phyloP scores from a whole-genome alignment of 106 monocot genomes.

The Triglochin maritima region DNA sequence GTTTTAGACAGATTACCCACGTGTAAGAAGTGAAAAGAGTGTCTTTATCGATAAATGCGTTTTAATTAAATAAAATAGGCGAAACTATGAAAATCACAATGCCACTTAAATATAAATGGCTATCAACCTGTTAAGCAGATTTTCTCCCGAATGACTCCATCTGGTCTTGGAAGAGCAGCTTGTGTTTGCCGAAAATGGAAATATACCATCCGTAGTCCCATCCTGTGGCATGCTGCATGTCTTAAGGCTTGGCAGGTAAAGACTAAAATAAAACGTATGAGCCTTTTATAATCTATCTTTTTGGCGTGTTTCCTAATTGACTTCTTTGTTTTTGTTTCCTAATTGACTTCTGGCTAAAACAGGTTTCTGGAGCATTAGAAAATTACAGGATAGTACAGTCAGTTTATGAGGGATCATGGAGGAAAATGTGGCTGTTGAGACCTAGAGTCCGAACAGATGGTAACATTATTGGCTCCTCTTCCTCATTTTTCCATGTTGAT shows the following conservation, averaged over 20 bases:
- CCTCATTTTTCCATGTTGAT: background rate
- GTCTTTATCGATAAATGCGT: no score
- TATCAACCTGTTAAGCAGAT: conserved; percentile 27
- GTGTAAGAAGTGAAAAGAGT: no score
- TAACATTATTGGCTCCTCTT: conserved; percentile 13
- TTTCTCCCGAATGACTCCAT: conserved; percentile 68
- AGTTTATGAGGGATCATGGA: conserved; percentile 85
- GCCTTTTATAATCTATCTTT: background rate
- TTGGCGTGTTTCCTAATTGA: background rate
- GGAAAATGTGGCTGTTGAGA: conserved; percentile 87
- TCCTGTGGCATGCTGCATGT: conserved; percentile 79
- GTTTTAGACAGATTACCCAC: no score
- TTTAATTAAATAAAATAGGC: no score
- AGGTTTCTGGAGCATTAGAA: conserved; percentile 55
- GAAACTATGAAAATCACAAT: no score
- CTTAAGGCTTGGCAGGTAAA: conserved; percentile 95
- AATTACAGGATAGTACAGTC: conserved; percentile 55
- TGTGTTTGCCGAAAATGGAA: conserved; percentile 98
- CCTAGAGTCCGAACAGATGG: conserved; percentile 89
- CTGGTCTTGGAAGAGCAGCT: conserved; percentile 68
- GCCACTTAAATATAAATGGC: no score
- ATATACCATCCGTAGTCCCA: conserved; percentile 75
- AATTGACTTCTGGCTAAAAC: background rate
- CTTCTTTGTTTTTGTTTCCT: background rate
- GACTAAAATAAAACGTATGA: background rate